Percentiles rank a stretch among this genome's conserved stretches.
Evolutionary conservation across 257 asterid genomes (phyloP).

Genomic region (Osmanthus fragrans): DNA sequence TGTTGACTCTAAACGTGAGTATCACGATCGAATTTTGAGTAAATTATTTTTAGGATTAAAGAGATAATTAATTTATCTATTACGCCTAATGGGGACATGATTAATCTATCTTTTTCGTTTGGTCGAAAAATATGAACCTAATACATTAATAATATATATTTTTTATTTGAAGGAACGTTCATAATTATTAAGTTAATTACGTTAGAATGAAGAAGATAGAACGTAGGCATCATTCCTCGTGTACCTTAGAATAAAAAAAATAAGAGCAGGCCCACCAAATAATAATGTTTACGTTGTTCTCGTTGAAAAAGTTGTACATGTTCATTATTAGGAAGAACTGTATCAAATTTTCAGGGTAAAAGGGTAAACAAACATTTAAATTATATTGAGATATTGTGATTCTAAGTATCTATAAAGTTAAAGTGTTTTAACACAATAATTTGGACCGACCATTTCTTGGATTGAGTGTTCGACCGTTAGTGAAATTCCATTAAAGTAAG

Average conservation of each 20-base stretch:
- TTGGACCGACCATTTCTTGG: background rate
- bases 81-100: background rate
- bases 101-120: background rate
- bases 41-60: no score
- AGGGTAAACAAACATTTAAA: background rate
- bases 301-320: background rate
- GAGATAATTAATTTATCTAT: no score
- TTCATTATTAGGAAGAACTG: background rate
- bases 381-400: background rate
- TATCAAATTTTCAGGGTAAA: background rate
- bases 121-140: background rate
- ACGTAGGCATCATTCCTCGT: no score
- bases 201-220: background rate
- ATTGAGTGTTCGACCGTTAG: background rate
- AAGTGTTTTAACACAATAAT: background rate
- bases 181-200: no score
- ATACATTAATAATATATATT: no score
- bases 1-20: no score
- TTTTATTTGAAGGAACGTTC: no score
- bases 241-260: background rate
- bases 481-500: no score
- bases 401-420: background rate
- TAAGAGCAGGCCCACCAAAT: background rate
- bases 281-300: background rate
- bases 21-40: no score